Evolutionary conservation across 495 filamentous ascomycete genomes (phyloP).

Genomic region (Daldinia childiae): DNA sequence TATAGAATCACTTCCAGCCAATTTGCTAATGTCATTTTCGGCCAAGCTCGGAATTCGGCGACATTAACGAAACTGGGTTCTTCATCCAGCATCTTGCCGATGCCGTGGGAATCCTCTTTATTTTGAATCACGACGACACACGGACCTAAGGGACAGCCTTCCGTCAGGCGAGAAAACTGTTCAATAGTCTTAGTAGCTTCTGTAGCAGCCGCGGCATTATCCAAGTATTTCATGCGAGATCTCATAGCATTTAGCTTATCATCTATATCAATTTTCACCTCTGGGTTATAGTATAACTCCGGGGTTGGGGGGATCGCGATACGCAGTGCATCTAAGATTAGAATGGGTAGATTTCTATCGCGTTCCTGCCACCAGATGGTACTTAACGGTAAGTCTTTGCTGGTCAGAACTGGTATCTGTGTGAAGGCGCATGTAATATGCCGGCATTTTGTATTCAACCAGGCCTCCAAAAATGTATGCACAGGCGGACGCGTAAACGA

Average conservation of each 20-base stretch:
- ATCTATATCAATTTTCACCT: too few relatives aligned
- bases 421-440: neutral
- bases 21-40: neutral
- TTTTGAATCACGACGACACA: neutral
- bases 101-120: neutral
- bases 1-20: neutral
- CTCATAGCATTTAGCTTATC: too few relatives aligned
- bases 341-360: neutral
- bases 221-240: neutral
- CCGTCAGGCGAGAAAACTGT: neutral
- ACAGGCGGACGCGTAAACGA: neutral
- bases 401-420: too few relatives aligned
- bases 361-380: neutral
- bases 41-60: neutral
- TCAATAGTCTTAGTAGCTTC: neutral
- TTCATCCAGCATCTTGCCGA: neutral
- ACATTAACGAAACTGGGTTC: neutral
- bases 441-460: neutral
- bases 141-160: neutral
- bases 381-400: neutral
- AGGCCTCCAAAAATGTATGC: neutral
- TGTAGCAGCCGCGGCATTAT: neutral
- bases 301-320: neutral
- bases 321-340: neutral
- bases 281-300: too few relatives aligned